These are phyloP conservation scores for Mantamonas sphyraenae DNA, from an alignment of 78 protist genomes.

Conservation along the genomic window DNA sequence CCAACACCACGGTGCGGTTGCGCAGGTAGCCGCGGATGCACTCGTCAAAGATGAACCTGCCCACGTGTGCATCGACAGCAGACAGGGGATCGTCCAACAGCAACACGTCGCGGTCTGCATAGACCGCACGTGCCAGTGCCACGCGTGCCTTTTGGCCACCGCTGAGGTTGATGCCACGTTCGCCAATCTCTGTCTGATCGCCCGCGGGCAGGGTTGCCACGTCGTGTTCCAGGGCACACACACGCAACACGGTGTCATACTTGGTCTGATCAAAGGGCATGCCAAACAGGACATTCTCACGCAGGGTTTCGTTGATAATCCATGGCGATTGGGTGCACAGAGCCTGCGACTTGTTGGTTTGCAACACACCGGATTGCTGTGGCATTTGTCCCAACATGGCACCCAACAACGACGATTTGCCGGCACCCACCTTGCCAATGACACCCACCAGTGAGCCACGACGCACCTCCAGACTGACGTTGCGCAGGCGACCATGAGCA, in stretches of 20 bases:
- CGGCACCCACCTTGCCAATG: constrained; percentile 79
- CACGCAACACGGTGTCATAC: constrained; percentile 16
- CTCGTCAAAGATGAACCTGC: constrained; percentile 30
- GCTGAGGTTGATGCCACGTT: constrained; percentile 72
- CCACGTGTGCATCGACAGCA: constrained; percentile 84
- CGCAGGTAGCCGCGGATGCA: constrained; percentile 32
- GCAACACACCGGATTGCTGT: constrained; percentile 30
- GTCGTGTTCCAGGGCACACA: constrained; percentile 51
- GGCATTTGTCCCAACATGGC: constrained; percentile 73
- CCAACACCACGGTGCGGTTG: constrained; percentile 43
- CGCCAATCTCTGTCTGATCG: constrained; percentile 85
- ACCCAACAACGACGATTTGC: constrained; percentile 65
- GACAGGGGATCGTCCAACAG: constrained; percentile 71
- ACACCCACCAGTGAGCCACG: constrained; percentile 50
- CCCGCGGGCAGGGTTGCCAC: constrained; percentile 53
- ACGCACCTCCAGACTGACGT: too few relatives aligned
- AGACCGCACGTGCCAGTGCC: constrained; percentile 88
- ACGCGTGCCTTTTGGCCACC: constrained; percentile 60
- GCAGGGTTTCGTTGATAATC: constrained; percentile 84
- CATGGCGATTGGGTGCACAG: constrained; percentile 84
- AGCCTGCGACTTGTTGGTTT: constrained; percentile 48
- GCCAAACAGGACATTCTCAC: constrained; percentile 90
- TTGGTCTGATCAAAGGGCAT: constrained; percentile 22
- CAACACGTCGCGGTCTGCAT: constrained; percentile 16
- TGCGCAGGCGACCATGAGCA: too few relatives aligned